Conservation (phyloP, 148 eudicot genomes). For the Heliosperma pusillum region DNA sequence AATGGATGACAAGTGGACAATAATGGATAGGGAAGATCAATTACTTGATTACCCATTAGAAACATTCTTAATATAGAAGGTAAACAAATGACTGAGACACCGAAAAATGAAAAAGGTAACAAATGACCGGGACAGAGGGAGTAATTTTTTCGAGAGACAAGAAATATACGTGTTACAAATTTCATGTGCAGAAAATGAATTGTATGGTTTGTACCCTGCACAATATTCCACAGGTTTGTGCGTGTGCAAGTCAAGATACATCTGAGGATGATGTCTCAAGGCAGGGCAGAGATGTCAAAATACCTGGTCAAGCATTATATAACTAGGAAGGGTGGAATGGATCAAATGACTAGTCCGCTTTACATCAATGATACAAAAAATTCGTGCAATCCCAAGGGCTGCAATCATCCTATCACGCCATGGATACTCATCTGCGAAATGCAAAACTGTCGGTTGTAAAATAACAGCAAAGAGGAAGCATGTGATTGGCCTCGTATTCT, state of each 20-base stretch:
- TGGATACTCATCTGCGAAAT: neutral
- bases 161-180: neutral
- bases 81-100: too few relatives aligned
- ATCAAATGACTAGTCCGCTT: neutral
- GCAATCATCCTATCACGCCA: conserved; percentile 2
- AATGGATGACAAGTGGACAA: too few relatives aligned
- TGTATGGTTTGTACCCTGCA: neutral
- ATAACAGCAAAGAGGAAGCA: neutral
- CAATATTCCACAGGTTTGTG: neutral
- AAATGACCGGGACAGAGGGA: too few relatives aligned
- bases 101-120: too few relatives aligned
- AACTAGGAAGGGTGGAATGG: neutral
- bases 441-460: neutral
- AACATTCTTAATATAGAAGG: too few relatives aligned
- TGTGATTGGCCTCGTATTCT: neutral
- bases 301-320: conserved; percentile 1
- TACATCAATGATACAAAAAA: neutral
- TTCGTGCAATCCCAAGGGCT: conserved; percentile 8
- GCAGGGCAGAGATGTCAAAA: neutral
- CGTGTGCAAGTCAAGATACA: too few relatives aligned
- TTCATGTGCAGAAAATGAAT: too few relatives aligned
- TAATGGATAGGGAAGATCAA: too few relatives aligned
- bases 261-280: too few relatives aligned
- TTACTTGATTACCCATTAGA: too few relatives aligned
- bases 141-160: neutral